Base-by-base conservation (phyloP, 768 basidiomycete genomes). In the Boletellus ananas region DNA sequence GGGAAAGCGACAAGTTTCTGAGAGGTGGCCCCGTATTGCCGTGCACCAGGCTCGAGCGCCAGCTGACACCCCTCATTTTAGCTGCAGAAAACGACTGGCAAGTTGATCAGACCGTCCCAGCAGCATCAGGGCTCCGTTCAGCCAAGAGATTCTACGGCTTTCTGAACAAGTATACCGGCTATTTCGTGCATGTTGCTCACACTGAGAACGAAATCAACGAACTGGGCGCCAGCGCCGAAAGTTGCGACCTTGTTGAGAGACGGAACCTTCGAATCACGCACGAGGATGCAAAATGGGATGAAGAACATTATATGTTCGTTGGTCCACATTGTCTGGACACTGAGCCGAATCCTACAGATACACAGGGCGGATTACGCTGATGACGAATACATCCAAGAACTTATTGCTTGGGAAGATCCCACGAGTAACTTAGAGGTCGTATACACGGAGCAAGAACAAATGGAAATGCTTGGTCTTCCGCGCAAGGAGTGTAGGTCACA, bases 171-270 rank as follows among this genome's bases (percentile, higher is more conserved):
- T 77, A 92, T 63, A 79, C 79, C 2, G 87, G 87, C 8, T 90
- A 88, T 62, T 87, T 93, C 61, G 72, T 68, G 49, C 83, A 90
- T 65, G 82, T 83, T 9, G 69, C 71, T n/a, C 79, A 89, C 57
- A 79, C 79, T 3, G 87, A 86, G 61, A 91, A 92, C 60, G 90
- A 92, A 60, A 73, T 90, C 11, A 88, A 91, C 60, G 89, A 90
- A 60, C 75, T 92, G 13, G 89, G 88, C 4, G 44, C 71, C 16
- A 77, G 84, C 52, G 84, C 77, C 13, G 90, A 94, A 69, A 74
- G 62, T 1, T 78, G 78, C 46, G 63, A 72, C 12, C 66, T 59
- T 12, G 62, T 66, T 3, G 81, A 85, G 54, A 77, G 89, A 34
- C 74, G 81, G 25, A 57, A 51, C 36, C 73, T 72, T 51, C 78